A percentile compares a stretch with the other conserved stretches of the same genome.
phyloP scores from a whole-genome alignment of 2,329 filamentous ascomycete species.

The Alternaria viburni region DNA sequence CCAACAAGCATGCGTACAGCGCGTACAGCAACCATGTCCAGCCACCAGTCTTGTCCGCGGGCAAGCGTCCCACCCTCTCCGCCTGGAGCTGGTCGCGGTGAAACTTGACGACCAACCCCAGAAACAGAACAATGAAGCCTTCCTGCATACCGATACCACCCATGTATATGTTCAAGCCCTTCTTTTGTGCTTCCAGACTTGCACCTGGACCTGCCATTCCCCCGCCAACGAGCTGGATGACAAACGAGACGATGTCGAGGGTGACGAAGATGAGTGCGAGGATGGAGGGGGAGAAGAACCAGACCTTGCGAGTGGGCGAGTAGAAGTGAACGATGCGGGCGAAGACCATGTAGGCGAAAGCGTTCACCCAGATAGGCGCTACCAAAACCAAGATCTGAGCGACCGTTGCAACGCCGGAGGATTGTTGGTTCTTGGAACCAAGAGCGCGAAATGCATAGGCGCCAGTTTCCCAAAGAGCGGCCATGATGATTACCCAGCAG shows the following conservation, averaged over 20 bases:
- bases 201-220: slow-evolving; percentile 40
- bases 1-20: slow-evolving; percentile 49
- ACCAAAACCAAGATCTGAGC: slow-evolving; percentile 55
- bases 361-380: slow-evolving; percentile 53
- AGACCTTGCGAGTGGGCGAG: slow-evolving; percentile 26
- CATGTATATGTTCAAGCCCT: slow-evolving; percentile 53
- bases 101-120: slow-evolving; percentile 24
- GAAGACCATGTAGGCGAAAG: slow-evolving; percentile 51
- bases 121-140: slow-evolving; percentile 37
- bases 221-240: slow-evolving; percentile 52
- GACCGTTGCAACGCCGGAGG: slow-evolving; percentile 34
- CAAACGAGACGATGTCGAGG: slow-evolving; percentile 52
- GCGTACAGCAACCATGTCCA: slow-evolving; percentile 41
- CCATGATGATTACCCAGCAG: slow-evolving; percentile 54
- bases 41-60: slow-evolving; percentile 13
- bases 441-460: slow-evolving; percentile 51
- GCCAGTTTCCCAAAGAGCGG: slow-evolving; percentile 50
- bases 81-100: slow-evolving; percentile 22
- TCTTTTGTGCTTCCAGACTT: slow-evolving; percentile 34
- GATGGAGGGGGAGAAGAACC: slow-evolving; percentile 25
- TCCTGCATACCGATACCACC: slow-evolving; percentile 30
- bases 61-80: slow-evolving; percentile 14
- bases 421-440: slow-evolving; percentile 50
- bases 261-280: slow-evolving; percentile 47
- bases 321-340: slow-evolving; percentile 51